Percentiles rank a stretch among this genome's conserved stretches.
phyloP scores from a whole-genome alignment of 768 basidiomycete genomes.

The Tulasnella sp. region DNA sequence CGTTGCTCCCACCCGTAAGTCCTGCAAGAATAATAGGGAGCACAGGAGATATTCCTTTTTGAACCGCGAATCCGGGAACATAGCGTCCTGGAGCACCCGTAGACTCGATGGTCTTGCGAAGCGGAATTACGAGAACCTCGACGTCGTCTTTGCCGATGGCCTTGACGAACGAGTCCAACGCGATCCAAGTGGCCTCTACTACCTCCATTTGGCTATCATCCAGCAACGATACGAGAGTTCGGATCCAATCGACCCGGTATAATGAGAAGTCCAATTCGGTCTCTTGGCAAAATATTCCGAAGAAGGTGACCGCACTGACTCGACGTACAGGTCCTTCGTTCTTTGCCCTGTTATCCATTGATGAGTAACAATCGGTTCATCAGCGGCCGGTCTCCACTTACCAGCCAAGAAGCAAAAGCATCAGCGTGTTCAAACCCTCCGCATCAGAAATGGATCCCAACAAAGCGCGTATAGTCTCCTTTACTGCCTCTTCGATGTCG shows the following conservation, averaged over 20 bases:
- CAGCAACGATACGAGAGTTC: conserved; percentile 69
- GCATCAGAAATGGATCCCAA: conserved; percentile 67
- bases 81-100: conserved; percentile 60
- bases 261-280: conserved; percentile 68
- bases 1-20: conserved; percentile 86
- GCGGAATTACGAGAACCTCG: conserved; percentile 77
- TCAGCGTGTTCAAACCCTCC: conserved; percentile 81
- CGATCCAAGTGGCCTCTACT: conserved; percentile 59
- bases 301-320: conserved; percentile 63
- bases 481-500: conserved; percentile 54
- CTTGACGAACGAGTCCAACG: conserved; percentile 80
- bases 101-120: conserved; percentile 77
- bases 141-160: conserved; percentile 85
- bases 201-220: conserved; percentile 54
- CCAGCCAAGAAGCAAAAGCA: conserved; percentile 85
- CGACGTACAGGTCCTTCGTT: conserved; percentile 55
- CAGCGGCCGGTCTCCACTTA: conserved; percentile 27
- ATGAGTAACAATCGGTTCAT: not conserved
- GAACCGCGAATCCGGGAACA: conserved; percentile 77
- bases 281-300: conserved; percentile 71
- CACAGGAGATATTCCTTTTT: conserved; percentile 69
- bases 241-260: conserved; percentile 90
- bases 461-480: conserved; percentile 61
- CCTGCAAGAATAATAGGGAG: conserved; percentile 86
- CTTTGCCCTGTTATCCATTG: conserved; percentile 50